Conservation (phyloP, 257 asterid genomes). For the Solanum dulcamara region DNA sequence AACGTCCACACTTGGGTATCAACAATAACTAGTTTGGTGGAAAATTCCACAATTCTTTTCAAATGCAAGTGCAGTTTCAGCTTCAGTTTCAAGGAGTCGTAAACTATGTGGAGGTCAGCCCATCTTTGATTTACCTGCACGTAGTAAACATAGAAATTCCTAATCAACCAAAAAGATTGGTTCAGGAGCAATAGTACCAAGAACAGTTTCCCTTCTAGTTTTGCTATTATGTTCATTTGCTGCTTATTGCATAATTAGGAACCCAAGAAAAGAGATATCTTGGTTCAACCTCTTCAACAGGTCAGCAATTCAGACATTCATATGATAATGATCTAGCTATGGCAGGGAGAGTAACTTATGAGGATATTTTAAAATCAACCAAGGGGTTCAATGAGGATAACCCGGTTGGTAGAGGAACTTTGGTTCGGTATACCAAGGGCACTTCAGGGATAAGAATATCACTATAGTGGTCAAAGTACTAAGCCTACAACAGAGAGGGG, state of each 20-base stretch:
- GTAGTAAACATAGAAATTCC: background rate
- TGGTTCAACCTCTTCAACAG: background rate
- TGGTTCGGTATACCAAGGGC: slow-evolving; percentile 10
- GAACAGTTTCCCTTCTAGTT: background rate
- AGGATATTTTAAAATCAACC: slow-evolving; percentile 12
- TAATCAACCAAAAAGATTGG: background rate
- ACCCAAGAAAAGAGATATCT: background rate
- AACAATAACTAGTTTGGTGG: background rate
- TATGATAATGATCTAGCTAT: background rate
- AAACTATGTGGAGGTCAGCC: slow-evolving; percentile 19
- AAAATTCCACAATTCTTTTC: slow-evolving; percentile 11
- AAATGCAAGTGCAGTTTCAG: slow-evolving; percentile 15
- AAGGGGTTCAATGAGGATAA: slow-evolving; percentile 15
- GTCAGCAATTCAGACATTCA: background rate
- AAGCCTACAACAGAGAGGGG: slow-evolving; percentile 9
- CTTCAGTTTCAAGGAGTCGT: slow-evolving; percentile 13
- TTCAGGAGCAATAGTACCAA: background rate
- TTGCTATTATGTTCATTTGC: background rate
- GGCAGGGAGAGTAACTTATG: slow-evolving; percentile 3
- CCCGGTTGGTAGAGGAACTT: slow-evolving; percentile 15
- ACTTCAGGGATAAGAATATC: background rate
- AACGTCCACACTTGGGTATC: background rate
- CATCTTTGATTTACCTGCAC: slow-evolving; percentile 9
- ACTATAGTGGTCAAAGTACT: slow-evolving; percentile 20
- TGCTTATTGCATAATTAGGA: background rate